phyloP scores from a whole-genome alignment of 805 yeast species.

The Metschnikowia corniflorae region DNA sequence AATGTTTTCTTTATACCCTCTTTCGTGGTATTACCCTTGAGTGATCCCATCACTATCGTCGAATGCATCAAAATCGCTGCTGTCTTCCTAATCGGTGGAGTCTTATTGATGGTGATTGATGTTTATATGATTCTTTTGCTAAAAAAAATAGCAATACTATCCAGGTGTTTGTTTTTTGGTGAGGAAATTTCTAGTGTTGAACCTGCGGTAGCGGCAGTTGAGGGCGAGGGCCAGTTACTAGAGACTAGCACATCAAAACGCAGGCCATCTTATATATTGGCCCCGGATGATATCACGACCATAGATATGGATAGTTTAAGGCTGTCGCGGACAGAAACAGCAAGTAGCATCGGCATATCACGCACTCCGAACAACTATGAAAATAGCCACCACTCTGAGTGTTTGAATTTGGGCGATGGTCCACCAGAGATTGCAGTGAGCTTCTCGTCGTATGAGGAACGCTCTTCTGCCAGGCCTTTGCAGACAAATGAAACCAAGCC shows the following conservation, averaged over 20 bases:
- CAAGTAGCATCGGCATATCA: no score
- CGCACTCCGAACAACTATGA: no score
- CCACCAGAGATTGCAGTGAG: no score
- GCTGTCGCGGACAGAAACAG: not conserved
- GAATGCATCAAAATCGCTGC: constrained; percentile 75
- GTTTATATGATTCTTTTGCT: constrained; percentile 35
- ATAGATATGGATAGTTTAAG: not conserved
- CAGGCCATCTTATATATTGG: not conserved
- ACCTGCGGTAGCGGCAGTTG: no score
- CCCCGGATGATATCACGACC: not conserved
- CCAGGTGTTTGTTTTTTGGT: no score
- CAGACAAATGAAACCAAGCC: not conserved
- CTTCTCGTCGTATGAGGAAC: no score
- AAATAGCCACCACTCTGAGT: no score
- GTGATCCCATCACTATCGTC: constrained; percentile 58
- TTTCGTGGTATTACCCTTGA: constrained; percentile 65
- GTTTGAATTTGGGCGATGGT: no score
- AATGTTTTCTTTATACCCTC: constrained; percentile 76
- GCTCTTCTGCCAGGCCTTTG: not conserved
- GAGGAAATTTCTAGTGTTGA: no score
- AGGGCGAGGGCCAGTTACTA: no score
- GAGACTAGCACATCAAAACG: no score
- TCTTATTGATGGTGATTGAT: constrained; percentile 44
- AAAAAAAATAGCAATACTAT: constrained; percentile 18
- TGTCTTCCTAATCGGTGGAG: constrained; percentile 64